These are phyloP conservation scores for Pneumocystis oryctolagi DNA, from an alignment of 1,139 yeast genomes.

Conservation along the genomic window DNA sequence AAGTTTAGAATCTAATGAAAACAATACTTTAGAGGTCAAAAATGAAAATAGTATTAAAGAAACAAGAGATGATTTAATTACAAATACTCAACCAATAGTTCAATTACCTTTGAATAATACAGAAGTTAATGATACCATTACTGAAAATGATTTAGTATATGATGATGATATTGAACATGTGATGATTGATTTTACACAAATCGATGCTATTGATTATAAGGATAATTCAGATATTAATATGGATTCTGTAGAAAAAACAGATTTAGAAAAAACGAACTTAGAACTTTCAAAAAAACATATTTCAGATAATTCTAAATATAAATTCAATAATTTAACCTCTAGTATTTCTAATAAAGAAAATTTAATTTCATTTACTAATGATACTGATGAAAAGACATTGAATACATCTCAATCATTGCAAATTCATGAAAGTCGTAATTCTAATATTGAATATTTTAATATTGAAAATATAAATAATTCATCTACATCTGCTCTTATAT, in stretches of 20 bases:
- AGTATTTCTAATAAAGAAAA: neutral
- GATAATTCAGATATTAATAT: neutral
- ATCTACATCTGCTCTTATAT: constrained; percentile 18
- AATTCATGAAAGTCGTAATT: neutral
- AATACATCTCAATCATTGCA: neutral
- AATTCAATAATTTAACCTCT: neutral
- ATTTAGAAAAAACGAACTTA: neutral
- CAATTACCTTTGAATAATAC: constrained; percentile 7
- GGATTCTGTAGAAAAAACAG: neutral
- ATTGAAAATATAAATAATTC: neutral
- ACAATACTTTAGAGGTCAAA: constrained; percentile 15
- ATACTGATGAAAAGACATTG: neutral
- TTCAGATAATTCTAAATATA: neutral
- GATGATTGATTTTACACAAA: neutral
- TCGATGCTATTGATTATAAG: constrained; percentile 2
- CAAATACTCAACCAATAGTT: neutral
- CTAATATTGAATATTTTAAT: neutral
- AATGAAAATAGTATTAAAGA: constrained; percentile 21
- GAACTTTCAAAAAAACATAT: neutral
- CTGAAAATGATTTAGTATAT: constrained; percentile 5
- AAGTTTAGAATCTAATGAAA: constrained; percentile 6
- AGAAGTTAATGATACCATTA: constrained; percentile 11
- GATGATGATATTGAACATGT: constrained; percentile 5
- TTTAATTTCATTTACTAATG: neutral
- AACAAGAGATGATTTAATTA: neutral